Conservation (phyloP, 2,329 filamentous ascomycete genomes). For the Ramichloridium luteum region DNA sequence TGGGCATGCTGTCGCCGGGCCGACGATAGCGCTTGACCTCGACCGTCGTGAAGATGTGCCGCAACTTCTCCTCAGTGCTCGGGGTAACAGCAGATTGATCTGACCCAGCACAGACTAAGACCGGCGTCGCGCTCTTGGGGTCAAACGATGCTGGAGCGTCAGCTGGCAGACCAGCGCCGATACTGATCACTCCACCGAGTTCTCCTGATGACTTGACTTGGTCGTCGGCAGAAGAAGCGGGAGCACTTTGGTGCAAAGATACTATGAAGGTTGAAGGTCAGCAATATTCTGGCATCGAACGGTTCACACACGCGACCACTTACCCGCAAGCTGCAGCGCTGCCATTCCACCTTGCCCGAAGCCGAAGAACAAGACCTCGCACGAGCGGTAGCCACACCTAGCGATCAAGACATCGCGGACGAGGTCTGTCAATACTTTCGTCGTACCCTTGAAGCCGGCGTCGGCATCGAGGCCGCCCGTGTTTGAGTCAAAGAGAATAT, state of each 20-base stretch:
- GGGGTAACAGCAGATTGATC: constrained; percentile 43
- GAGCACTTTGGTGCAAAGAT: no score
- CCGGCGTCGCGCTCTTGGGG: constrained; percentile 49
- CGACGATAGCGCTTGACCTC: constrained; percentile 58
- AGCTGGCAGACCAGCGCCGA: constrained; percentile 49
- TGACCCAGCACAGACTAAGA: constrained; percentile 49
- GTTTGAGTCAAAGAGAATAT: constrained; percentile 43
- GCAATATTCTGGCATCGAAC: neutral
- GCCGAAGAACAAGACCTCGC: constrained; percentile 43
- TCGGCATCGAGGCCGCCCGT: constrained; percentile 43
- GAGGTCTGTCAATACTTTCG: constrained; percentile 30
- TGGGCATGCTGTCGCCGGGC: constrained; percentile 69
- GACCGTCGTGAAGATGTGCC: constrained; percentile 42
- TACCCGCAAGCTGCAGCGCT: constrained; percentile 34
- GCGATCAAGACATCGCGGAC: constrained; percentile 33
- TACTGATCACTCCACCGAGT: constrained; percentile 47
- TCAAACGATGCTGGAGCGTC: constrained; percentile 28
- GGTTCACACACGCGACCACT: constrained; percentile 7
- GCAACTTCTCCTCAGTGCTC: constrained; percentile 51
- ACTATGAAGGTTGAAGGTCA: constrained; percentile 6
- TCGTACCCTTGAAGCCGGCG: constrained; percentile 37
- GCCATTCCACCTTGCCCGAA: constrained; percentile 48
- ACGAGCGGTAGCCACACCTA: constrained; percentile 37
- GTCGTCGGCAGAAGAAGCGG: no score
- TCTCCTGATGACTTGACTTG: no score